phyloP scores from a whole-genome alignment of 2,329 filamentous ascomycete species.

The Alternaria metachromatica region DNA sequence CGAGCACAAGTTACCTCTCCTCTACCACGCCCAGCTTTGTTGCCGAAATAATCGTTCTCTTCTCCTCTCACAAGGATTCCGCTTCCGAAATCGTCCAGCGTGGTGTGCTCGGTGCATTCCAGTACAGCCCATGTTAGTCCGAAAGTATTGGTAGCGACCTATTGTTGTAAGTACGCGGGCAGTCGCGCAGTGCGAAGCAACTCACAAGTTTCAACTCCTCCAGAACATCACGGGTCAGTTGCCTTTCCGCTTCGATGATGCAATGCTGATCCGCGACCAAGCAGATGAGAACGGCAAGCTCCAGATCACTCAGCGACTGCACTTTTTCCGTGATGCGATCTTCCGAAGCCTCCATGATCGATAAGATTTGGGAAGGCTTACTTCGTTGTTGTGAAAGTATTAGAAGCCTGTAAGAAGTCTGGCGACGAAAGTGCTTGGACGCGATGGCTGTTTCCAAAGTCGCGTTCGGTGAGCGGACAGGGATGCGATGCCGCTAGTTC shows the following conservation, averaged over 20 bases:
- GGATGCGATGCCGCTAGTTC: not conserved
- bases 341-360: not conserved
- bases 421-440: not conserved
- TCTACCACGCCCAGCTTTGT: slow-evolving; percentile 8
- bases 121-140: slow-evolving; percentile 73
- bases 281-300: slow-evolving; percentile 83
- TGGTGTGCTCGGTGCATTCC: slow-evolving; percentile 74
- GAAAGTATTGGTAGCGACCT: slow-evolving; percentile 75
- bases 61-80: slow-evolving; percentile 64
- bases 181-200: not conserved
- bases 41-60: slow-evolving; percentile 31
- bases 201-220: slow-evolving; percentile 74
- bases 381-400: not conserved
- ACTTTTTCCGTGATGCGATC: slow-evolving; percentile 59
- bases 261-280: slow-evolving; percentile 85
- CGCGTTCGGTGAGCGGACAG: not conserved
- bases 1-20: slow-evolving; percentile 20
- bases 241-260: slow-evolving; percentile 75
- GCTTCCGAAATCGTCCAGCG: slow-evolving; percentile 80
- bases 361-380: not conserved
- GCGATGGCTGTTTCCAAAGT: not conserved
- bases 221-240: slow-evolving; percentile 70
- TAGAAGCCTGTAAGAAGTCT: not conserved
- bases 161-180: slow-evolving; percentile 11
- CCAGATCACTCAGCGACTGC: slow-evolving; percentile 82